Base-by-base conservation (phyloP, 78 protist genomes). In the Dictyostelium brefeldianum region DNA sequence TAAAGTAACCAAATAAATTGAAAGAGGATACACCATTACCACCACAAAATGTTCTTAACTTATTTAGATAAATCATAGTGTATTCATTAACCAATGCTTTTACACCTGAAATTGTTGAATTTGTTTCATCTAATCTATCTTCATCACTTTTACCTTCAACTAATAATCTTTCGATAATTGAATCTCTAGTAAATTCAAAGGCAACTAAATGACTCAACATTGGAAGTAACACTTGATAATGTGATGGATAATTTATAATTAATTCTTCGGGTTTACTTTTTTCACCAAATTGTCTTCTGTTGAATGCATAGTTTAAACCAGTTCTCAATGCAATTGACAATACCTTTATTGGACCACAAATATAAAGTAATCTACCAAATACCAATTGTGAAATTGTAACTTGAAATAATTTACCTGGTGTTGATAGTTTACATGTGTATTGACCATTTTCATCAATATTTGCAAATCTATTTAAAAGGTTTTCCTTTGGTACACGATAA, bases 401-500 rank as follows among this genome's bases (percentile, higher is more conserved):
- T 84, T 84, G 91, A 48, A 84, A 84, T 9, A 84, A 46, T 57
- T 84, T 84, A 27, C 82, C 57, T 59, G 91, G 91, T 71, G 91
- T 71, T 22, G 78, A n/a, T 17, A 84, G 15, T 22, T 71, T 73
- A 5, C 71, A n/a, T 12, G 50, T 15, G 15, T 83, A 89, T 27
- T 65, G 69, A 17, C 94, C 96, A 18, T 93, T 83, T 8, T 51
- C 89, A 15, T 54, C 43, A 25, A 96, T 95, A 9, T 84, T 93
- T 50, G 92, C 81, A 62, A 75, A 81, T 29, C 36, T 62, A 75
- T 93, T 96, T 53, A 96, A 83, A n/a, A 96, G 62, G 14, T 75
- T 83, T 46, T 96, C 97, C 46, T 94, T 64, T 31, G 97, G 96
- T 14, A 96, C 90, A 20, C 96, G 48, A 64, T 80, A 89, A 20